Evolutionary conservation across 176 grass and related monocot genomes (phyloP), one percentile per base, ranked within the genome.

Genomic region (Juncus effusus): DNA sequence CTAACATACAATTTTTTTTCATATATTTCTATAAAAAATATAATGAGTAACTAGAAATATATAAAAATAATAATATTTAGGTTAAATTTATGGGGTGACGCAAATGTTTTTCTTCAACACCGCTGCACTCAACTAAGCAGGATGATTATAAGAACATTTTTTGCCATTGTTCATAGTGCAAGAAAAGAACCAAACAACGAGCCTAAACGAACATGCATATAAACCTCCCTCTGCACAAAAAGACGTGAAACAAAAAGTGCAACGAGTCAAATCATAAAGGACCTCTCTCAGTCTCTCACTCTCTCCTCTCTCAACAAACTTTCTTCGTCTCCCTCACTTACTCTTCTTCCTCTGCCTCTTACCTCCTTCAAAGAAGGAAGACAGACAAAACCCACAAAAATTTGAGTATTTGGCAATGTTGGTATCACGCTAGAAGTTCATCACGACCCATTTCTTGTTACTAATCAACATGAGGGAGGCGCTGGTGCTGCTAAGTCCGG

Each of bases 401-500:
- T 40, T 45, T 12, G 3, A 55, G n/a, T 57, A 10, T 69, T 13
- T 52, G 10, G 16, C 35, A 8, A 69, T 69, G 50, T 8, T 56
- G 14, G 13, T 16, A 47, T 55, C 7, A 36, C 49, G 38, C 13
- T 69, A 39, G 6, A 7, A 69, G 49, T 54, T 54, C 7, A 66
- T n/a, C 42, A 13, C 11, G n/a, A 9, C 13, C 63, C 49, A 19
- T 10, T 51, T 11, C 10, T 52, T 6, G 38, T 39, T n/a, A 37
- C 44, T 7, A 38, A 2, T 40, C 11, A 38, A 42, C 55, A 71
- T 71, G n/a, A 70, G 64, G 41, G 72, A 40, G 40, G 51, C 61
- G 3, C 62, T 52, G 67, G 37, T 71, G 61, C 16, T 76, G 36
- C 49, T 67, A 10, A 60, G 58, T 40, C 71, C 36, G 41, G 70